phyloP scores from a whole-genome alignment of 192 early-diverging fungal species.

The Gonapodya prolifera region DNA sequence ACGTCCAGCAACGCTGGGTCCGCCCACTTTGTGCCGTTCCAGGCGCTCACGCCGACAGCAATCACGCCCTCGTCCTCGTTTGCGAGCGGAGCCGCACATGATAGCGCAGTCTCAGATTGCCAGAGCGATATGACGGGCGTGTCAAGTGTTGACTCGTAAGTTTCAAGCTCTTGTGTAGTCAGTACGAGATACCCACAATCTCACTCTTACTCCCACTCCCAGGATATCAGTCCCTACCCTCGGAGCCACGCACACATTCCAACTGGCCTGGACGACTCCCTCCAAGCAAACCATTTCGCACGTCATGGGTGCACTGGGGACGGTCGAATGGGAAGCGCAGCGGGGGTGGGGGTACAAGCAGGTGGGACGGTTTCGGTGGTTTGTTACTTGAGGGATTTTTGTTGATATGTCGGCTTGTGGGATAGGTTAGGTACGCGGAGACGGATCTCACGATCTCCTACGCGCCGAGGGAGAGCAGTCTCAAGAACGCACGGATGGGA shows the following conservation, averaged over 20 bases:
- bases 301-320: background rate
- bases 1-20: too few relatives aligned
- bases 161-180: too few relatives aligned
- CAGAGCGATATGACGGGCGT: too few relatives aligned
- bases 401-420: background rate
- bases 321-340: background rate
- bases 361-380: background rate
- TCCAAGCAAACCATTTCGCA: background rate
- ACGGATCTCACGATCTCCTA: background rate
- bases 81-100: too few relatives aligned
- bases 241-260: background rate
- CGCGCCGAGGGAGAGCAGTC: background rate
- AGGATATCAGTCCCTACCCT: too few relatives aligned
- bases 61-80: too few relatives aligned
- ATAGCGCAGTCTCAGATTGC: too few relatives aligned
- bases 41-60: too few relatives aligned
- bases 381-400: background rate
- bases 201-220: too few relatives aligned
- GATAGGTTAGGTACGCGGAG: background rate
- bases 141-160: too few relatives aligned
- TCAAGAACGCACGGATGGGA: background rate
- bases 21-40: too few relatives aligned
- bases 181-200: too few relatives aligned
- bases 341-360: background rate
- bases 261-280: background rate